phyloP scores from a whole-genome alignment of 2,329 filamentous ascomycete genomes.

The Penicillium sp. region DNA sequence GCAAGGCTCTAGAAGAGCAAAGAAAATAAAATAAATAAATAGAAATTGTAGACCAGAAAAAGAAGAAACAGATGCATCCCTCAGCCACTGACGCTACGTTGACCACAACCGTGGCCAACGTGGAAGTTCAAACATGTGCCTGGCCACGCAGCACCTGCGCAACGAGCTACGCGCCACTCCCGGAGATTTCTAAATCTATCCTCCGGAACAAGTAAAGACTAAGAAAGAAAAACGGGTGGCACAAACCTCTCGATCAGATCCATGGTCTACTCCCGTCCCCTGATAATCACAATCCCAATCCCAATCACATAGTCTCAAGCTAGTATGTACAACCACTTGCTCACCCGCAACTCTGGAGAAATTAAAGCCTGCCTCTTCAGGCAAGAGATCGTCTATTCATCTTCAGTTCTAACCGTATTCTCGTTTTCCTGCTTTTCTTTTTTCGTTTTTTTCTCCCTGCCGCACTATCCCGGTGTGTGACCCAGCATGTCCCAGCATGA shows the following conservation, averaged over 20 bases:
- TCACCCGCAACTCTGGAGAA: constrained; percentile 1
- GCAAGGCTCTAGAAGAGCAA: neutral
- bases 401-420: no score
- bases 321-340: neutral
- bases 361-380: neutral
- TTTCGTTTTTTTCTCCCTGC: neutral
- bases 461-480: constrained; percentile 5
- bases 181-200: neutral
- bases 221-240: no score
- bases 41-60: neutral
- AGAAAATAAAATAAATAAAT: neutral
- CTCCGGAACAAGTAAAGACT: no score
- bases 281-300: neutral
- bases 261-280: neutral
- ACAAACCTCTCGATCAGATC: no score
- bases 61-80: neutral
- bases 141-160: neutral
- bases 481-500: neutral
- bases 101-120: neutral
- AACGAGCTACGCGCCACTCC: no score
- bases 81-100: constrained; percentile 3
- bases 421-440: neutral
- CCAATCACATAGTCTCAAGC: no score
- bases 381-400: neutral
- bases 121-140: neutral